Conservation (phyloP, 2,329 filamentous ascomycete genomes). For the Fusarium abutilonis region DNA sequence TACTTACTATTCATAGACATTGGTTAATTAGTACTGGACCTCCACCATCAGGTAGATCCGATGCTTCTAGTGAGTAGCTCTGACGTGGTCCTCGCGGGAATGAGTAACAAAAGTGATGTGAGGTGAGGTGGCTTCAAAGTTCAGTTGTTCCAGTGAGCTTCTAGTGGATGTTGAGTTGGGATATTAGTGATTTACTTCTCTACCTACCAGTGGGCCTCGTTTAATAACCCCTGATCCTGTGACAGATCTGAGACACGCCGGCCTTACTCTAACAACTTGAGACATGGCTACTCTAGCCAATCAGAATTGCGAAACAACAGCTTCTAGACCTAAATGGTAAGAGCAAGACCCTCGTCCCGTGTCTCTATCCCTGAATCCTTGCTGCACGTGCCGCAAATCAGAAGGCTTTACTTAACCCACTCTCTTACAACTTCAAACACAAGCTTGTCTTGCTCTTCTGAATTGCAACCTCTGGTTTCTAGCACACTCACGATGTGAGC, state of each 20-base stretch:
- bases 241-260: conserved; percentile 57
- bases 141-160: conserved; percentile 32
- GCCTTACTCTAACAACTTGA: conserved; percentile 33
- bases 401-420: conserved; percentile 22
- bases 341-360: conserved; percentile 39
- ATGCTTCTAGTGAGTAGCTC: neutral
- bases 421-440: conserved; percentile 46
- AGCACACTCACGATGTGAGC: conserved; percentile 17
- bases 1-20: conserved; percentile 31
- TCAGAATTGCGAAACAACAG: conserved; percentile 5
- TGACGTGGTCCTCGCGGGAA: conserved; percentile 41
- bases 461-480: conserved; percentile 26
- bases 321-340: conserved; percentile 42
- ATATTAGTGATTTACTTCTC: conserved; percentile 20
- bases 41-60: conserved; percentile 4
- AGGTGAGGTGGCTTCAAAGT: neutral
- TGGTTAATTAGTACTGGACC: neutral
- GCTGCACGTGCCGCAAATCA: conserved; percentile 39
- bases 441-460: conserved; percentile 34
- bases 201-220: conserved; percentile 18
- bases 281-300: conserved; percentile 21
- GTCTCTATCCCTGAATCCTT: conserved; percentile 27
- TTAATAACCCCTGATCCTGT: conserved; percentile 46
- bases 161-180: conserved; percentile 24
- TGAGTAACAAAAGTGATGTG: neutral